Percentiles rank a stretch among this genome's conserved stretches.
Conservation (phyloP, 2,329 filamentous ascomycete species). For the Colletotrichum falcatum region DNA sequence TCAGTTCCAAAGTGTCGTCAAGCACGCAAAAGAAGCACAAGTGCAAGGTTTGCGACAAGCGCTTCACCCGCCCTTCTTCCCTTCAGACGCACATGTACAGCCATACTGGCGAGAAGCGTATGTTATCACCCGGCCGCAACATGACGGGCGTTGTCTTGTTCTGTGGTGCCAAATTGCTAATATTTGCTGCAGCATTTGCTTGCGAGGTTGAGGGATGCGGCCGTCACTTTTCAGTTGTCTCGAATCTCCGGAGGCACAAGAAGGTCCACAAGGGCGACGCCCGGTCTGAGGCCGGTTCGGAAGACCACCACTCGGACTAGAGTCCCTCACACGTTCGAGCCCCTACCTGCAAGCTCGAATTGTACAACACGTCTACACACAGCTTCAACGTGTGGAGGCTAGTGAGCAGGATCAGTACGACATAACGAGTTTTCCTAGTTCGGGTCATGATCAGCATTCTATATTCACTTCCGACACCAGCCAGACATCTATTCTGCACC, state of each 20-base stretch:
- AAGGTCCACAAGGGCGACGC: constrained; percentile 92
- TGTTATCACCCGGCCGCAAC: constrained; percentile 55
- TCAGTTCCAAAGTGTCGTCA: constrained; percentile 95
- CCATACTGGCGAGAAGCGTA: constrained; percentile 98
- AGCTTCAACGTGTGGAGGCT: background rate
- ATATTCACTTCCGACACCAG: constrained; percentile 29
- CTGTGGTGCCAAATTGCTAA: background rate
- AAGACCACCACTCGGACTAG: constrained; percentile 72
- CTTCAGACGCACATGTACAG: constrained; percentile 99
- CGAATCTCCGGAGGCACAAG: constrained; percentile 91
- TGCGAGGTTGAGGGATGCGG: constrained; percentile 96
- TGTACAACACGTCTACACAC: constrained; percentile 1
- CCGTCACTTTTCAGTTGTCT: constrained; percentile 96
- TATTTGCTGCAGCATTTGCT: constrained; percentile 77
- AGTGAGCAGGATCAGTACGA: constrained; percentile 32
- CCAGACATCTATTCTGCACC: background rate
- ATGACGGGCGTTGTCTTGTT: background rate
- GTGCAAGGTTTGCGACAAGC: constrained; percentile 98
- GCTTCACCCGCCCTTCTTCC: constrained; percentile 94
- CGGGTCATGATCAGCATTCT: constrained; percentile 38
- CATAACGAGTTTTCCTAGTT: constrained; percentile 40
- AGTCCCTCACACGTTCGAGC: background rate
- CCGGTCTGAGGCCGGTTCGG: constrained; percentile 72
- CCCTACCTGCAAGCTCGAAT: background rate
- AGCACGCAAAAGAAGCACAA: constrained; percentile 99